These are phyloP conservation scores for Acanthamoeba quina DNA, from an alignment of 208 protist genomes.

Conservation along the genomic window DNA sequence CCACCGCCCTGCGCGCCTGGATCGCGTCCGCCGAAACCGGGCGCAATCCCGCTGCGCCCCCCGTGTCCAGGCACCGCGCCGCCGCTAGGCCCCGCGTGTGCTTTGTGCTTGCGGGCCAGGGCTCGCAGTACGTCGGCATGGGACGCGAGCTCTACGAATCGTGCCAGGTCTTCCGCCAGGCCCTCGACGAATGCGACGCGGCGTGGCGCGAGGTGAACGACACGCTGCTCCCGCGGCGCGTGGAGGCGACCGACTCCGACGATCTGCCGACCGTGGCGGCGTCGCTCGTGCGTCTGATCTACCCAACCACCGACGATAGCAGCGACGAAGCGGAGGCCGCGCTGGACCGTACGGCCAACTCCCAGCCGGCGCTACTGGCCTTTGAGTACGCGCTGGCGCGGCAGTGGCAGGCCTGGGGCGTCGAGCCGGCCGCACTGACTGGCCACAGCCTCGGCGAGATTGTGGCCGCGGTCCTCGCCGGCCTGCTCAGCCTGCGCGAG, in stretches of 20 bases:
- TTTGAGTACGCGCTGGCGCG: conserved; percentile 80
- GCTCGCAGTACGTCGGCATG: conserved; percentile 83
- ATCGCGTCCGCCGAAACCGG: background rate
- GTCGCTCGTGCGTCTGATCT: conserved; percentile 11
- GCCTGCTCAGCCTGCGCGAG: conserved; percentile 80
- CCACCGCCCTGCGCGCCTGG: background rate
- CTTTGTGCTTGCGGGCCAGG: conserved; percentile 85
- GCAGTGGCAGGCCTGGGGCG: conserved; percentile 68
- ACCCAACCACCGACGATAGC: background rate
- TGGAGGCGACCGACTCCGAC: background rate
- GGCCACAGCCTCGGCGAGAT: conserved; percentile 86
- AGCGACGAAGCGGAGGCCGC: background rate
- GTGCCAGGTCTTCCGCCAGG: conserved; percentile 73
- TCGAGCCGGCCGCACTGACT: conserved; percentile 78
- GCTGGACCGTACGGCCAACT: conserved; percentile 40
- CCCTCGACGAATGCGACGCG: conserved; percentile 78
- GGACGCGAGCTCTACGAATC: conserved; percentile 79
- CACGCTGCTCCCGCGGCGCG: conserved; percentile 5
- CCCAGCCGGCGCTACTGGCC: conserved; percentile 82
- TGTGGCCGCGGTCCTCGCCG: conserved; percentile 74
- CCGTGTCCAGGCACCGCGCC: background rate
- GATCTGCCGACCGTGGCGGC: background rate
- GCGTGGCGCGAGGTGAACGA: conserved; percentile 13
- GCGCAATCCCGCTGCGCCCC: no score
- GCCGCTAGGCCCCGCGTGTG: conserved; percentile 8